Evolutionary conservation across 805 yeast genomes (phyloP).

Genomic region (Metschnikowia hibisci): DNA sequence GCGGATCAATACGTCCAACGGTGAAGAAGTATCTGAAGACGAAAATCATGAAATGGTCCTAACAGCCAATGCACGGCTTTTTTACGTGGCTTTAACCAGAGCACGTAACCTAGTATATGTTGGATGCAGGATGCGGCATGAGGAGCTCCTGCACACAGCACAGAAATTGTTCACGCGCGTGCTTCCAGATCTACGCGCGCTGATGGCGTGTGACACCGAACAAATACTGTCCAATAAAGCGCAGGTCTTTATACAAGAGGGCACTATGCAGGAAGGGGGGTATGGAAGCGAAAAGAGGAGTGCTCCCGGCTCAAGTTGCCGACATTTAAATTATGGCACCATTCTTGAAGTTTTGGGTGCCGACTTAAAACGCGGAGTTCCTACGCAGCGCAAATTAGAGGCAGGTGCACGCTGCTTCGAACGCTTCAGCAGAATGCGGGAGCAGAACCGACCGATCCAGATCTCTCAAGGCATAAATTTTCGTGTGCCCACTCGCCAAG

Average conservation of each 20-base stretch:
- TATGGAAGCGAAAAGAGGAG: neutral
- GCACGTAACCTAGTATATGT: slow-evolving; percentile 47
- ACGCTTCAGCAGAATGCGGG: slow-evolving; percentile 1
- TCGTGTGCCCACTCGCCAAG: no score
- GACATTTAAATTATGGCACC: neutral
- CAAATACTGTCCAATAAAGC: no score
- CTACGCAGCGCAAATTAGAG: slow-evolving; percentile 2
- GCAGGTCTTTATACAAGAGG: no score
- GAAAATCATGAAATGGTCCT: slow-evolving; percentile 1
- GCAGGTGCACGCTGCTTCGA: slow-evolving; percentile 1
- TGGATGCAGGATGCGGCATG: slow-evolving; percentile 14
- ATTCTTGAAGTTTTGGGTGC: neutral
- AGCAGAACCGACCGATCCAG: neutral
- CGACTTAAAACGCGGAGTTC: slow-evolving; percentile 6
- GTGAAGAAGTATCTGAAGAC: neutral
- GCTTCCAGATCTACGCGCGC: slow-evolving; percentile 6
- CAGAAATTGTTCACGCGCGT: slow-evolving; percentile 3
- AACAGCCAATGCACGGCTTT: slow-evolving; percentile 25
- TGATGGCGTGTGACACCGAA: neutral
- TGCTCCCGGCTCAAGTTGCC: slow-evolving; percentile 2
- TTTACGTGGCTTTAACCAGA: slow-evolving; percentile 67
- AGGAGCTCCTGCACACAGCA: slow-evolving; percentile 6
- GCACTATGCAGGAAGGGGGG: neutral
- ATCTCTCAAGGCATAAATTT: neutral
- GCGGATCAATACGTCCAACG: neutral